Evolutionary conservation across 73 alveolate genomes (phyloP).

Genomic region (Paramecium octaurelia): DNA sequence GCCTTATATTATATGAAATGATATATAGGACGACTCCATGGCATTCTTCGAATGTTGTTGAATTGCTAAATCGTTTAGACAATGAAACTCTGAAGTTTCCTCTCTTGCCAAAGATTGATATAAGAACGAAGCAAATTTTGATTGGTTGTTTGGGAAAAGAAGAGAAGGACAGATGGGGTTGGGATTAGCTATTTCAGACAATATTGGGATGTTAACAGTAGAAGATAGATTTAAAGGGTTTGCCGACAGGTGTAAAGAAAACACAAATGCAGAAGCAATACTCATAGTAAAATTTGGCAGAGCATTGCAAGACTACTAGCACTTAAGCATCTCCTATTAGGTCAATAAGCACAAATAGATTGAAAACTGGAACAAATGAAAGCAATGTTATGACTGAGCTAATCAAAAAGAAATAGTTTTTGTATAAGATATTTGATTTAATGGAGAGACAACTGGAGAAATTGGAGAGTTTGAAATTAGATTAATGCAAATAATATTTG

Average conservation of each 20-base stretch:
- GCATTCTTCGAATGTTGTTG: slow-evolving; percentile 64
- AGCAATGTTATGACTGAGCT: neutral
- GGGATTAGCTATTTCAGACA: slow-evolving; percentile 13
- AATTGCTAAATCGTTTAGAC: slow-evolving; percentile 24
- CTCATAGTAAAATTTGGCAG: neutral
- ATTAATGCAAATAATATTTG: neutral
- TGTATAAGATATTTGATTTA: neutral
- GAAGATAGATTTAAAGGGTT: neutral
- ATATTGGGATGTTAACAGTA: neutral
- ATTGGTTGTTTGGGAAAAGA: neutral
- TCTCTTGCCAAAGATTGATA: neutral
- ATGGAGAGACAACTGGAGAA: neutral
- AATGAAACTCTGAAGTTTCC: slow-evolving; percentile 46
- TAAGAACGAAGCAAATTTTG: neutral
- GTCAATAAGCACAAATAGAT: neutral
- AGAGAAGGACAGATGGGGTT: neutral
- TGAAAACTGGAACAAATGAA: neutral
- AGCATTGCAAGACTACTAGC: neutral
- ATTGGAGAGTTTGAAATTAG: neutral
- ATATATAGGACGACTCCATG: slow-evolving; percentile 79
- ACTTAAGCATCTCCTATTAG: slow-evolving; percentile 16
- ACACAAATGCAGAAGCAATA: neutral
- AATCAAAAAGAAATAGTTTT: neutral
- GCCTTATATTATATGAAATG: slow-evolving; percentile 84
- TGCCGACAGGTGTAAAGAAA: neutral